Base-by-base conservation (phyloP, 805 yeast species). In the Hanseniaspora occidentalis region DNA sequence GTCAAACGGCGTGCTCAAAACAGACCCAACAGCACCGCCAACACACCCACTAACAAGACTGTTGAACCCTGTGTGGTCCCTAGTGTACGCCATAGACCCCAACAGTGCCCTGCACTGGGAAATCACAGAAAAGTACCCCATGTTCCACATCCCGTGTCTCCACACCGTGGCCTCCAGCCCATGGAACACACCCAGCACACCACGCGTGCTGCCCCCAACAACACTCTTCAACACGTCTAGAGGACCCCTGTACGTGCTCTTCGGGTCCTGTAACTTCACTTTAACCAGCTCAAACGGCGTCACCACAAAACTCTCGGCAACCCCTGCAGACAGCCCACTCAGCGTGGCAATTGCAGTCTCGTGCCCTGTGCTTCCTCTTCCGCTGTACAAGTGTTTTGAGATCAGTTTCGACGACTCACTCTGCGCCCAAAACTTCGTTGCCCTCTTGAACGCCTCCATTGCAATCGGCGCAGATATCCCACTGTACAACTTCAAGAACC, bases 391-490 rank as follows among this genome's bases (percentile, higher is more conserved):
- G 16, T 29, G 13, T 29, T 29, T 29, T 9, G 17, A n/a, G 16
- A 29, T 29, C 3, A 29, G 8, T 61, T 80, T 80, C 40, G 95
- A 89, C 81, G 95, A 92, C 60, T 85, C 94, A 59, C 92, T 98
- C 59, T 92, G 92, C 46, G 96, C 95, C 39, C 97, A 96, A 59
- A 92, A 92, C 63, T 92, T 92, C 49, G 95, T 88, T 33, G 98
- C 98, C 68, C 99, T 78, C 70, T 92, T 92, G 48, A 98, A 98
- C 11, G 97, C 98, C 63, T 92, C 99, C 98, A 92, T 92, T 54
- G 92, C 69, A 50, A 92, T 84, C 25, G 99, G 99, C 19, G 98
- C 95, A 23, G 83, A 67, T 53, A 92, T 92, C 49, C 99, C 99
- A 57, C 88, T 78, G 65, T 92, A 92, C 16, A 29, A 14, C 16